A percentile compares a stretch with the other conserved stretches of the same genome.
Evolutionary conservation across 495 filamentous ascomycete genomes (phyloP).

Genomic region (Geopyxis carbonaria): DNA sequence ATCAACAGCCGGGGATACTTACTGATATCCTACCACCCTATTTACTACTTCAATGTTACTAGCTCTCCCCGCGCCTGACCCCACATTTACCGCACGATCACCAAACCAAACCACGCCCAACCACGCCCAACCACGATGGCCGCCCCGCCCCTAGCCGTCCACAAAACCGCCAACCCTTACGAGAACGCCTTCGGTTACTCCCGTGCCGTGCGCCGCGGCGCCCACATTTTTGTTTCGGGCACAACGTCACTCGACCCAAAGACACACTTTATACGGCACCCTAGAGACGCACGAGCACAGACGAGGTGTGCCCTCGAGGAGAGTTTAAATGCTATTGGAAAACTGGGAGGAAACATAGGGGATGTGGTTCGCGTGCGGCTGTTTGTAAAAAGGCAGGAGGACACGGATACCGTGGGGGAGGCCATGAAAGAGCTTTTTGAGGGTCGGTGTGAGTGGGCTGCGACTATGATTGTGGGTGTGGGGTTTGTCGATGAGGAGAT

Average conservation of each 20-base stretch:
- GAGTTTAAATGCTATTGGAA: constrained; percentile 29
- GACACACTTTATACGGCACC: constrained; percentile 23
- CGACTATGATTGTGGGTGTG: constrained; percentile 31
- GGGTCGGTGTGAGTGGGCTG: constrained; percentile 27
- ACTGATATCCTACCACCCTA: too few relatives aligned
- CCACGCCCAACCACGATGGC: too few relatives aligned
- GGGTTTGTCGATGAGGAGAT: constrained; percentile 31
- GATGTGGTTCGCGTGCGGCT: constrained; percentile 30
- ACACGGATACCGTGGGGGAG: constrained; percentile 10
- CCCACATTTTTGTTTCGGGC: constrained; percentile 33
- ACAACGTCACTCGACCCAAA: constrained; percentile 29
- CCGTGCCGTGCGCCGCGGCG: constrained; percentile 30
- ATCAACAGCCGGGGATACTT: too few relatives aligned
- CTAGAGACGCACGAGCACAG: constrained; percentile 29
- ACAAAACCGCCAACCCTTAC: constrained; percentile 23
- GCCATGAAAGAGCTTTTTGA: constrained; percentile 25
- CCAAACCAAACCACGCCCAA: too few relatives aligned
- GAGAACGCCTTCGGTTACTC: constrained; percentile 33
- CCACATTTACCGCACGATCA: too few relatives aligned
- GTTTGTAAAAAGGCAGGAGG: constrained; percentile 22
- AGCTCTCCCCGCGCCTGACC: too few relatives aligned
- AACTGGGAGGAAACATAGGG: constrained; percentile 28
- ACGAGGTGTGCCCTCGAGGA: constrained; percentile 28
- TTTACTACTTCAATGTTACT: too few relatives aligned
- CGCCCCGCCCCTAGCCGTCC: too few relatives aligned